Percentiles rank a stretch among this genome's conserved stretches.
Conservation (phyloP, 257 asterid genomes). For the Scutellaria minor region DNA sequence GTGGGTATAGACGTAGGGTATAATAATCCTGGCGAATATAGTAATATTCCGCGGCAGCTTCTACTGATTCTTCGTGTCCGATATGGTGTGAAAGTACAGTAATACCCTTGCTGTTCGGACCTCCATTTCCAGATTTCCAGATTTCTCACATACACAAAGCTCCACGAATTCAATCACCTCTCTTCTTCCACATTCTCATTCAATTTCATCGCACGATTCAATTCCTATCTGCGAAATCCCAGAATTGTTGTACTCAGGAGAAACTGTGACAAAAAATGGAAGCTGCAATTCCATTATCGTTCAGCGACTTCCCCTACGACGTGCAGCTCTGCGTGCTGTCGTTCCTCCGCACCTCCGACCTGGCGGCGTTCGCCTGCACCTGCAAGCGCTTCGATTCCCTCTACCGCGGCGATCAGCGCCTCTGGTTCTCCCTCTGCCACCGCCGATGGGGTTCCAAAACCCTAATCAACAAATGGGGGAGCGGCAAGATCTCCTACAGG, state of each 20-base stretch:
- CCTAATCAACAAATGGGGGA: conserved; percentile 75
- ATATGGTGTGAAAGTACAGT: not conserved
- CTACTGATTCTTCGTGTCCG: not conserved
- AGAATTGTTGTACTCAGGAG: conserved; percentile 3
- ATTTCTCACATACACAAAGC: too few species aligned
- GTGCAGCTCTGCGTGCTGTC: conserved; percentile 89
- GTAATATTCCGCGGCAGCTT: conserved; percentile 8
- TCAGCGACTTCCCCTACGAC: conserved; percentile 91
- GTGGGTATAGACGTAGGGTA: too few species aligned
- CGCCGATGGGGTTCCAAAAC: conserved; percentile 91
- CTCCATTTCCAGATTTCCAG: conserved; percentile 25
- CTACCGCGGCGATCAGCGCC: conserved; percentile 72
- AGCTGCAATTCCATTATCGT: conserved; percentile 41
- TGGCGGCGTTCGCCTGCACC: conserved; percentile 75
- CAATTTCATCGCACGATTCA: not conserved
- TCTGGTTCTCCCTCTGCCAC: conserved; percentile 89
- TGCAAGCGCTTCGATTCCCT: conserved; percentile 65
- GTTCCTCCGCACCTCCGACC: conserved; percentile 68
- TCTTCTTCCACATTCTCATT: conserved; percentile 3
- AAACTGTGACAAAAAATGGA: conserved; percentile 22
- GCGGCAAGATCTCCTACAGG: conserved; percentile 58
- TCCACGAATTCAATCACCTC: not conserved
- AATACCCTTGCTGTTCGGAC: conserved; percentile 5
- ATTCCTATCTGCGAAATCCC: not conserved
- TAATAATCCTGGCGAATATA: too few species aligned